A percentile compares a stretch with the other conserved stretches of the same genome.
These are phyloP conservation scores for Pleoardoris graminearum DNA, from an alignment of 2,329 filamentous ascomycete genomes.

Conservation along the genomic window DNA sequence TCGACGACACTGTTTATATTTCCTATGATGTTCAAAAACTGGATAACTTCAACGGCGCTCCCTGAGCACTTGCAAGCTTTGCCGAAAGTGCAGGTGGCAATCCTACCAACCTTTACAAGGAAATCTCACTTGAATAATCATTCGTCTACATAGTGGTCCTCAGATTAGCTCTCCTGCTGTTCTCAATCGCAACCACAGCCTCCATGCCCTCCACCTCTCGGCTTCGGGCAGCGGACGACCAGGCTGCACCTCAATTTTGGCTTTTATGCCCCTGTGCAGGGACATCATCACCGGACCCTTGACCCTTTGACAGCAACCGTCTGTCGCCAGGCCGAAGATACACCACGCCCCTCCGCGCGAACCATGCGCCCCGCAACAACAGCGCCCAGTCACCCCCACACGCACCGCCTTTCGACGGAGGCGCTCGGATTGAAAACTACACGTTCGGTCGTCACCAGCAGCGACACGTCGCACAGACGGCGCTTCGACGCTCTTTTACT, in stretches of 20 bases:
- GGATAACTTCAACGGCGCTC: too few species aligned
- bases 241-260: slow-evolving; percentile 25
- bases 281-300: slow-evolving; percentile 28
- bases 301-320: slow-evolving; percentile 4
- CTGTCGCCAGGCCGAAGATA: slow-evolving; percentile 7
- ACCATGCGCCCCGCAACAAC: slow-evolving; percentile 9
- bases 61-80: too few species aligned
- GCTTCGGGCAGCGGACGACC: neutral
- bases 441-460: slow-evolving; percentile 14
- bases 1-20: slow-evolving; percentile 17
- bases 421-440: slow-evolving; percentile 35
- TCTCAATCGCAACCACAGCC: slow-evolving; percentile 21
- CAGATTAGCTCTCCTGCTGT: slow-evolving; percentile 30
- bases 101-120: too few species aligned
- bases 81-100: too few species aligned
- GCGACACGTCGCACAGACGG: slow-evolving; percentile 7
- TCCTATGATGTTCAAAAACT: neutral
- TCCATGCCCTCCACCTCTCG: neutral
- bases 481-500: slow-evolving; percentile 27
- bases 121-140: too few species aligned
- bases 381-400: slow-evolving; percentile 16
- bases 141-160: slow-evolving; percentile 17
- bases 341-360: neutral
- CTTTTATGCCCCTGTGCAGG: slow-evolving; percentile 20
- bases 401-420: neutral